Conservation (phyloP, 257 asterid genomes). For the Jaltomata sinuosa region DNA sequence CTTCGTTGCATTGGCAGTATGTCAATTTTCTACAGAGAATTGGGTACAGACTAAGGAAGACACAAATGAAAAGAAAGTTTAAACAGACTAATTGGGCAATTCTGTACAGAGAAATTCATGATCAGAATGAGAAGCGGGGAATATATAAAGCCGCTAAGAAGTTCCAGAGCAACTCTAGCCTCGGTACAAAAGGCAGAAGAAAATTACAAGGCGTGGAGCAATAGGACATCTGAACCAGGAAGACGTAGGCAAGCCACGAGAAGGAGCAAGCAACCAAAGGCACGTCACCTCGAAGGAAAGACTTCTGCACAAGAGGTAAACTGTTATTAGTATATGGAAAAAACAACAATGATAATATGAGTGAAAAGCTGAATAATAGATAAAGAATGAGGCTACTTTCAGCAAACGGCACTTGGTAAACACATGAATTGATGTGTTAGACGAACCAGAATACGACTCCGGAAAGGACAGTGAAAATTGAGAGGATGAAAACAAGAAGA, state of each 20-base stretch:
- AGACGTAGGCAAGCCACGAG: not conserved
- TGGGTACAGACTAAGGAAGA: not conserved
- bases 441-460: not conserved
- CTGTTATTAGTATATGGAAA: not conserved
- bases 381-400: not conserved
- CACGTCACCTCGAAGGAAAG: not conserved
- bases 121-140: not conserved
- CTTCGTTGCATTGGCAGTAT: not conserved
- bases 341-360: not conserved
- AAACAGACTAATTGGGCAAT: not conserved
- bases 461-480: not conserved
- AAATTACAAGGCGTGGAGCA: not conserved
- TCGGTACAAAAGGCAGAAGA: not conserved
- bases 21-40: not conserved
- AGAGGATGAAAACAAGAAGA: not conserved
- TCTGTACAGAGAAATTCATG: not conserved
- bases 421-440: not conserved
- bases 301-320: conserved; percentile 6
- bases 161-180: not conserved
- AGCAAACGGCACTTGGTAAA: not conserved
- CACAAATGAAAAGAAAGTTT: not conserved
- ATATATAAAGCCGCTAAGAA: not conserved
- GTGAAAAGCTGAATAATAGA: not conserved
- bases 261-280: conserved; percentile 2
- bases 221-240: conserved; percentile 1